phyloP scores from a whole-genome alignment of 768 basidiomycete genomes.

The Leccinum incarnatum region DNA sequence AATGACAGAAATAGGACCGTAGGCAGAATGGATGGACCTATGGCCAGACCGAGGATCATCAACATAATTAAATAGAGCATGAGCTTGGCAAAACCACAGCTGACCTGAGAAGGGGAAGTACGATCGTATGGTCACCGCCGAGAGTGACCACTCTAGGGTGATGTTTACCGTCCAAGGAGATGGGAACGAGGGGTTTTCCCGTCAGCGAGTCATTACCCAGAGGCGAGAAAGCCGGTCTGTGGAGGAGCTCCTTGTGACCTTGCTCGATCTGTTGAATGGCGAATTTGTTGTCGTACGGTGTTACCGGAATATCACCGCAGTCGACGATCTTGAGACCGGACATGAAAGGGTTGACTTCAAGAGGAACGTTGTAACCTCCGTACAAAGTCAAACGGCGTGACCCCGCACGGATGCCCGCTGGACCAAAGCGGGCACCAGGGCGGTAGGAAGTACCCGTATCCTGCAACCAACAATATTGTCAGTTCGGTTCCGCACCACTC shows the following conservation, averaged over 20 bases:
- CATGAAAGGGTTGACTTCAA: conserved; percentile 69
- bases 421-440: conserved; percentile 84
- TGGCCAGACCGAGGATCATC: background rate
- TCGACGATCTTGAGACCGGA: conserved; percentile 69
- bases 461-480: conserved; percentile 28
- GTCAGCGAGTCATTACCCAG: conserved; percentile 62
- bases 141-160: conserved; percentile 82
- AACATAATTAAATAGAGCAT: background rate
- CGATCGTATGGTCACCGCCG: conserved; percentile 88
- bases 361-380: conserved; percentile 77
- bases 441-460: conserved; percentile 76
- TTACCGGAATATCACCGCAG: conserved; percentile 77
- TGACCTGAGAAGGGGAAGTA: conserved; percentile 48
- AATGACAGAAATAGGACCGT: conserved; percentile 78
- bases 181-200: conserved; percentile 52
- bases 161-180: conserved; percentile 66
- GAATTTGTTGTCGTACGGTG: conserved; percentile 71
- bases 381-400: conserved; percentile 73
- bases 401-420: conserved; percentile 77
- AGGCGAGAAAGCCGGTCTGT: conserved; percentile 58
- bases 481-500: background rate
- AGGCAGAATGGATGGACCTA: conserved; percentile 73
- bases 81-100: background rate
- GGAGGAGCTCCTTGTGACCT: conserved; percentile 68
- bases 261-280: conserved; percentile 75